These are phyloP conservation scores for Chytriomyces confervae DNA, from an alignment of 192 early-diverging fungal genomes.

Conservation along the genomic window DNA sequence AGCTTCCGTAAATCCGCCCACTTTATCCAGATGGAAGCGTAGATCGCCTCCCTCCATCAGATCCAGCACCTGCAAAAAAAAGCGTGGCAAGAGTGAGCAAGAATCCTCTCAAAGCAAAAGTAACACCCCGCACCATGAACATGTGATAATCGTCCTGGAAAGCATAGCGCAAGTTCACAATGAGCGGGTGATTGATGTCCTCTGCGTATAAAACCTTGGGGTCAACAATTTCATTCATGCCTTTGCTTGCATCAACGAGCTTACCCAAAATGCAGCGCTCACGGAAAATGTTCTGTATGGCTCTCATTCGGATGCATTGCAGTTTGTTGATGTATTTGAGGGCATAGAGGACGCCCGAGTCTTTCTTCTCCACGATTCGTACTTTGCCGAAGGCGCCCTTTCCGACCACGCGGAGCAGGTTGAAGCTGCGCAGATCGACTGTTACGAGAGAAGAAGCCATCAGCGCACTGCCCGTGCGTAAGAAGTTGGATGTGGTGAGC, in stretches of 20 bases:
- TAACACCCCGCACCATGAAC: constrained; percentile 51
- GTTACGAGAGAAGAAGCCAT: neutral
- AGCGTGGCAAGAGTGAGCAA: neutral
- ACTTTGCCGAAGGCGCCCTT: constrained; percentile 97
- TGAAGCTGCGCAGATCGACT: constrained; percentile 89
- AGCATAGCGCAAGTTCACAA: constrained; percentile 72
- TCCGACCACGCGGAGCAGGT: constrained; percentile 85
- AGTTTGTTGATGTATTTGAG: constrained; percentile 97
- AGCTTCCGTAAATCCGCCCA: constrained; percentile 49
- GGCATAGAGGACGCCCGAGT: constrained; percentile 80
- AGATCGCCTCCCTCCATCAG: constrained; percentile 66
- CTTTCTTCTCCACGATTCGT: constrained; percentile 91
- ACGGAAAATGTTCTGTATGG: constrained; percentile 86
- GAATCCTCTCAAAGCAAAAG: neutral
- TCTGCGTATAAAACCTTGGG: constrained; percentile 47
- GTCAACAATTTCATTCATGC: no score
- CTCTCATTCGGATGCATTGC: constrained; percentile 83
- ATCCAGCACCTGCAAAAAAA: constrained; percentile 48
- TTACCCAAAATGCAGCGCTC: constrained; percentile 78
- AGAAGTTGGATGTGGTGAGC: neutral
- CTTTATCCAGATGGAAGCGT: constrained; percentile 57
- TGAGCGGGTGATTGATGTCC: constrained; percentile 82
- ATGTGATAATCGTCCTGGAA: constrained; percentile 70
- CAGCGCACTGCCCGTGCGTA: neutral
- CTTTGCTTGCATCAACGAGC: neutral